Percentiles rank a stretch among this genome's conserved stretches.
These are phyloP conservation scores for Naganishia vaughanmartiniae DNA, from an alignment of 768 basidiomycete species.

Conservation along the genomic window DNA sequence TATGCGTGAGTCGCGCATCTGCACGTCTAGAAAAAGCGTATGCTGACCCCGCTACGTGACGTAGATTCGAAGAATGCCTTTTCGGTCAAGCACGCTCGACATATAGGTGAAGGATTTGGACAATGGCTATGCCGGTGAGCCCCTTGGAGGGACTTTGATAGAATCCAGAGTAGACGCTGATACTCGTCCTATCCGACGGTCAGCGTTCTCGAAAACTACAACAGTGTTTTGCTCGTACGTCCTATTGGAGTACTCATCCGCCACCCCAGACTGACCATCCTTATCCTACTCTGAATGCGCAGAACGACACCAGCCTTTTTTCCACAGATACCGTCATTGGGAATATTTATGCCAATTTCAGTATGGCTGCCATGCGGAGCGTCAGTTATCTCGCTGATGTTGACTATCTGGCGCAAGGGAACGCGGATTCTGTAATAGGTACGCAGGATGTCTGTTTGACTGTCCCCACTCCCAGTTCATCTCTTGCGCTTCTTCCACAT, in stretches of 20 bases:
- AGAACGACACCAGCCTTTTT: conserved; percentile 70
- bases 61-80: conserved; percentile 32
- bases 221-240: conserved; percentile 68
- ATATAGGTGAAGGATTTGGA: conserved; percentile 24
- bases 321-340: conserved; percentile 61
- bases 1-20: conserved; percentile 57
- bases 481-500: background rate
- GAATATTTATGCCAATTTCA: conserved; percentile 84
- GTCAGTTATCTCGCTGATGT: conserved; percentile 69
- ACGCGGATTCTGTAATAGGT: conserved; percentile 27
- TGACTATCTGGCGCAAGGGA: conserved; percentile 55
- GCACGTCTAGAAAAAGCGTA: too few relatives aligned
- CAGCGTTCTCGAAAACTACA: conserved; percentile 70
- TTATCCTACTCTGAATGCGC: background rate
- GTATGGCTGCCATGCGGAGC: conserved; percentile 80
- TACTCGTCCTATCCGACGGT: conserved; percentile 48
- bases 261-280: background rate
- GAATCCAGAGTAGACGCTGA: background rate
- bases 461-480: background rate
- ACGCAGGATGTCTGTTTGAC: background rate
- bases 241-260: background rate
- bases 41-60: background rate
- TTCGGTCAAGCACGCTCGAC: conserved; percentile 26
- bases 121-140: conserved; percentile 40
- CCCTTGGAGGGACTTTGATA: background rate